Percentiles rank a stretch among this genome's conserved stretches.
These are phyloP conservation scores for Saccharomycopsis babjevae DNA, from an alignment of 805 yeast species.

Conservation along the genomic window DNA sequence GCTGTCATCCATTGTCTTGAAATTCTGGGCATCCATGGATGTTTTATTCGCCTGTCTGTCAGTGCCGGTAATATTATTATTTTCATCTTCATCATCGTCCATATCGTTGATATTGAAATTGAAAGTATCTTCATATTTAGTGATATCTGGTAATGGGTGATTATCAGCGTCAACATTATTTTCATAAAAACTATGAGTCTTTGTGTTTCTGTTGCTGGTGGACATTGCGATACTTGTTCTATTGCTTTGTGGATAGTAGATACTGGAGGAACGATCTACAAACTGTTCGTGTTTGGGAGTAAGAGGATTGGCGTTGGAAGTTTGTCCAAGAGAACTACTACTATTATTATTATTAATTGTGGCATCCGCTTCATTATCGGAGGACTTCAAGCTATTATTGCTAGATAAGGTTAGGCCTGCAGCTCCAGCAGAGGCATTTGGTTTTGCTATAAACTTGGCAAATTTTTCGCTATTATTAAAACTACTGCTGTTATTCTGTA, in stretches of 20 bases:
- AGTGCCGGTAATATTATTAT: neutral
- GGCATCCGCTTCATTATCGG: neutral
- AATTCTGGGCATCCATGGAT: neutral
- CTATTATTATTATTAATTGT: neutral
- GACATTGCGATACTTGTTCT: conserved; percentile 10
- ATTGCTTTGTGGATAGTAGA: conserved; percentile 3
- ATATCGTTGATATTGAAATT: neutral
- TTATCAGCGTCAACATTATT: neutral
- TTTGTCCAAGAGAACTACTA: neutral
- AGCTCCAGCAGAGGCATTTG: neutral
- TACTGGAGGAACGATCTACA: conserved; percentile 6
- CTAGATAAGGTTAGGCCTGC: neutral
- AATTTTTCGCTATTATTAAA: neutral
- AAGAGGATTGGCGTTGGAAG: conserved; percentile 5
- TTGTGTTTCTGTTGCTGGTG: conserved; percentile 11
- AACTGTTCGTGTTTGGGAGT: conserved; percentile 9
- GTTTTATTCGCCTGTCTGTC: neutral
- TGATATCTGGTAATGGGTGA: conserved; percentile 14
- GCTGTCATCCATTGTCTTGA: neutral
- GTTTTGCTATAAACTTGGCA: neutral
- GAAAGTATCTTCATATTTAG: conserved; percentile 1
- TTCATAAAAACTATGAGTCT: conserved; percentile 10
- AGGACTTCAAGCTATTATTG: neutral
- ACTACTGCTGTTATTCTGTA: neutral
- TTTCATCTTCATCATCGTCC: conserved; percentile 5